A percentile compares a stretch with the other conserved stretches of the same genome.
These are phyloP conservation scores for Talaromyces rugulosus DNA, from an alignment of 2,329 filamentous ascomycete species.

Conservation along the genomic window DNA sequence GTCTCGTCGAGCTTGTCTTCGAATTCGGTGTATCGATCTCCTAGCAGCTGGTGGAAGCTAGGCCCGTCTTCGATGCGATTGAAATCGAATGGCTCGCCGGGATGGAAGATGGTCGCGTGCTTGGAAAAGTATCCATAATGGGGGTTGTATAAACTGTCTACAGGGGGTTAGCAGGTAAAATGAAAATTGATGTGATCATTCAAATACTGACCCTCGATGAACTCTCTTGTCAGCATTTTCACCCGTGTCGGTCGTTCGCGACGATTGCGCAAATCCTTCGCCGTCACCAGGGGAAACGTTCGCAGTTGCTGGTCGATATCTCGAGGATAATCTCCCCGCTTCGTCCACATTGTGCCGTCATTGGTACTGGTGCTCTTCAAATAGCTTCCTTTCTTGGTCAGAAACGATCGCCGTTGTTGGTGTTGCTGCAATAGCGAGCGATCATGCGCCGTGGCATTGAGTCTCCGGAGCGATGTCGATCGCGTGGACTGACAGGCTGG, in stretches of 20 bases:
- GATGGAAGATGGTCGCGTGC: constrained; percentile 91
- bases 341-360: constrained; percentile 77
- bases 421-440: constrained; percentile 16
- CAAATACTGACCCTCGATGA: constrained; percentile 75
- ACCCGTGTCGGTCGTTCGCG: constrained; percentile 77
- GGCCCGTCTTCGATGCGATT: constrained; percentile 74
- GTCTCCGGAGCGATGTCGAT: constrained; percentile 6
- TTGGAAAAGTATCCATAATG: constrained; percentile 96
- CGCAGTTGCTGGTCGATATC: constrained; percentile 79
- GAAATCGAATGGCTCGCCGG: constrained; percentile 89
- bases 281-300: constrained; percentile 77
- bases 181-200: neutral
- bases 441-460: constrained; percentile 7
- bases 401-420: constrained; percentile 33
- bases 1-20: constrained; percentile 79
- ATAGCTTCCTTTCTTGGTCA: constrained; percentile 28
- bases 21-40: constrained; percentile 79
- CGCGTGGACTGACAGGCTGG: constrained; percentile 55
- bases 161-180: neutral
- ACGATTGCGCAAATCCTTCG: constrained; percentile 68
- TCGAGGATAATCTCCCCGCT: constrained; percentile 68
- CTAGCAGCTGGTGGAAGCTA: constrained; percentile 73
- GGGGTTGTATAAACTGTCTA: constrained; percentile 91
- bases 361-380: constrained; percentile 36
- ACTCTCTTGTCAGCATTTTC: constrained; percentile 97